Percentiles rank a stretch among this genome's conserved stretches.
Conservation (phyloP, 495 filamentous ascomycete species). For the Pseudoneurospora amorphoporcata region DNA sequence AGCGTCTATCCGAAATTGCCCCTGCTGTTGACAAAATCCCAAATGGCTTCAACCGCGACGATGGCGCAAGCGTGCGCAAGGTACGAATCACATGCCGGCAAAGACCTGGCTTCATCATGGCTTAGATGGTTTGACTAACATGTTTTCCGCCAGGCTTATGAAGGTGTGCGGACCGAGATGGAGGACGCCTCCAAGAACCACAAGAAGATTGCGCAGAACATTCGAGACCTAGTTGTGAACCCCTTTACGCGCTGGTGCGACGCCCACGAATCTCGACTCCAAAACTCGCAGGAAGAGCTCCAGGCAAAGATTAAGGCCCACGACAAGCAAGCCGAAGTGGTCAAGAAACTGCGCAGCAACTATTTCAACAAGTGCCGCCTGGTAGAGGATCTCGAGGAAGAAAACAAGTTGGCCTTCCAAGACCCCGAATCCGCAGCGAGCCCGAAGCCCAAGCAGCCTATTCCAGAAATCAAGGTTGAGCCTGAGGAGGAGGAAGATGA, state of each 20-base stretch:
- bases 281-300: constrained; percentile 88
- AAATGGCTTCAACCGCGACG: constrained; percentile 84
- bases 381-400: constrained; percentile 92
- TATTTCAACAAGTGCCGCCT: constrained; percentile 99
- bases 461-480: constrained; percentile 50
- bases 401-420: constrained; percentile 96
- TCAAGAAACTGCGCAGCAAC: constrained; percentile 83
- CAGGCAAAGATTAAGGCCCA: constrained; percentile 81
- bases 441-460: constrained; percentile 37
- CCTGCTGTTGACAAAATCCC: constrained; percentile 70
- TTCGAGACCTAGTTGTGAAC: constrained; percentile 86
- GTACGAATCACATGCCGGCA: constrained; percentile 35
- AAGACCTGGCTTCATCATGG: background rate
- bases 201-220: constrained; percentile 89
- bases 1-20: constrained; percentile 70
- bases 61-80: constrained; percentile 93
- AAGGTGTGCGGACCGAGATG: constrained; percentile 92
- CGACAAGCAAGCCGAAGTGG: constrained; percentile 79
- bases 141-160: constrained; percentile 60
- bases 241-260: constrained; percentile 95
- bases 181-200: constrained; percentile 81
- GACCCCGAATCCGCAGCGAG: constrained; percentile 46
- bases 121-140: constrained; percentile 8
- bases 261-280: constrained; percentile 79
- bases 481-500: constrained; percentile 45